Evolutionary conservation across 345 rosid species (phyloP), one percentile per base, ranked within the genome.

Genomic region (Angophora floribunda): DNA sequence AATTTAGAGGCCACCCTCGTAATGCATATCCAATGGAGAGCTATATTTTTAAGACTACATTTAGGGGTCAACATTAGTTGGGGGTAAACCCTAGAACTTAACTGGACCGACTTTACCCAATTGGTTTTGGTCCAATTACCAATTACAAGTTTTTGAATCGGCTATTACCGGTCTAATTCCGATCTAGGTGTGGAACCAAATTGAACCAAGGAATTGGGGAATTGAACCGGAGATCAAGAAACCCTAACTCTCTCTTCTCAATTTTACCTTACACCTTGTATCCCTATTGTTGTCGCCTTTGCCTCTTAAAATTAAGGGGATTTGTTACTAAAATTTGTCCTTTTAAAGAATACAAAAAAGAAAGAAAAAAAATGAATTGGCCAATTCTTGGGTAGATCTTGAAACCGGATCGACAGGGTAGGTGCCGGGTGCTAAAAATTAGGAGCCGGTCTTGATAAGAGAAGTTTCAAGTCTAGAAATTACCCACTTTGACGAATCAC

Each of bases 361-460:
- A 55, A 3, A 0, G 1, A 22, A 55, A 53, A 53, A 21, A 26
- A 59, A 59, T 9, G 3, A 57, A 26, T 26, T 59, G 65, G 30
- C 6, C 0, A 0, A 0, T 26, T 59, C 0, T n/a, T 6, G 5
- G 28, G 28, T 59, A 59, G 3, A 59, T 14, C 67, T 26, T 11
- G 1, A 0, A 59, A 59, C 67, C 1, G 0, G 7, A 61, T 0
- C 1, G 4, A 12, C 1, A 61, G 0, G 67, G 0, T 61, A 26
- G 67, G 0, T 28, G 2, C 12, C 0, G 0, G 0, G 67, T 61
- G 26, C n/a, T 61, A 61, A 61, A 26, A 61, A 61, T 61, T 61
- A 15, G 3, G 1, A 61, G 26, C 7, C 1, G 1, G 13, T 28
- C 67, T 3, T 1, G 0, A 61, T 15, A 12, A 24, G 32, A 26